Conservation (phyloP, 805 yeast species). For the Helenozyma baotianmanensis region DNA sequence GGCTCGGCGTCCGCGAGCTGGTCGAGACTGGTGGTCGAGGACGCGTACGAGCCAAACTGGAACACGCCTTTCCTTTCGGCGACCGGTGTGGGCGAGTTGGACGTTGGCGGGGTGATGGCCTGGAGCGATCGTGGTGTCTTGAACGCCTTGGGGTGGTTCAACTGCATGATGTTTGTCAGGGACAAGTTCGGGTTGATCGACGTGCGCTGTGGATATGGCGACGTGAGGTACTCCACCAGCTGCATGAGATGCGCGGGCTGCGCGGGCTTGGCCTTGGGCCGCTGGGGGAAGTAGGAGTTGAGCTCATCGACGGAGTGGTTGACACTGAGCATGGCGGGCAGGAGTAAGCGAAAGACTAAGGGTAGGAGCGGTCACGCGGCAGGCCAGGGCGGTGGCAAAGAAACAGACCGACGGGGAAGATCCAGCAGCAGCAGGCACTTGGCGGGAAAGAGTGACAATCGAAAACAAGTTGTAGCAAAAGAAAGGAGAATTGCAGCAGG, state of each 20-base stretch:
- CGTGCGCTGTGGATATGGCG: conserved; percentile 15
- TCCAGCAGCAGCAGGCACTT: too few species aligned
- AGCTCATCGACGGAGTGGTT: conserved; percentile 15
- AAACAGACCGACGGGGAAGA: too few species aligned
- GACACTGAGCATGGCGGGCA: conserved; percentile 12
- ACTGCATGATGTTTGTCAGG: conserved; percentile 27
- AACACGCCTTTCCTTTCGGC: conserved; percentile 17
- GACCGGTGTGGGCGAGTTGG: conserved; percentile 28
- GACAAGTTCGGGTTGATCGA: conserved; percentile 36
- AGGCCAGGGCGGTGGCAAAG: too few species aligned
- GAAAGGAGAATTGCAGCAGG: too few species aligned
- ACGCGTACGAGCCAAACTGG: conserved; percentile 6
- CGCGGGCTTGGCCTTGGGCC: too few species aligned
- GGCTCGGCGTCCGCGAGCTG: conserved; percentile 4
- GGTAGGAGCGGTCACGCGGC: too few species aligned
- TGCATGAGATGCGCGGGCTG: too few species aligned
- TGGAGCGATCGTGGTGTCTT: conserved; percentile 19
- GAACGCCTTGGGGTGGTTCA: conserved; percentile 20
- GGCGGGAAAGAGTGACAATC: too few species aligned
- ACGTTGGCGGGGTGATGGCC: conserved; percentile 31
- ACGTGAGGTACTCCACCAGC: too few species aligned
- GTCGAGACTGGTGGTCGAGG: conserved; percentile 11
- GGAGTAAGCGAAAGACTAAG: too few species aligned
- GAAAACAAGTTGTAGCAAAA: too few species aligned
- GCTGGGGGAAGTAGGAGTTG: too few species aligned